A percentile compares a stretch with the other conserved stretches of the same genome.
phyloP scores from a whole-genome alignment of 768 basidiomycete genomes.

The Trametes gibbosa region DNA sequence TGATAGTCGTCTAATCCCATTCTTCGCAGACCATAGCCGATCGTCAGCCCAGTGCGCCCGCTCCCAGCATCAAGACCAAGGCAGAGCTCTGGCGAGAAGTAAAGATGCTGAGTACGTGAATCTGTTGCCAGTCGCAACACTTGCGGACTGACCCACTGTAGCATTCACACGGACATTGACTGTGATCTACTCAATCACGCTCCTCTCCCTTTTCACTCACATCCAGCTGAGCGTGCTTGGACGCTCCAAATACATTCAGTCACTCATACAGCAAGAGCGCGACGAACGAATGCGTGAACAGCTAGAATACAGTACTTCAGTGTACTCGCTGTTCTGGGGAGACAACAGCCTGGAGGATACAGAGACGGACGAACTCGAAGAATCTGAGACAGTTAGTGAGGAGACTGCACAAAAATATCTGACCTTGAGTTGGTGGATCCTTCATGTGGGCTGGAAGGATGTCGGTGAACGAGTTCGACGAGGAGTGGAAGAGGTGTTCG shows the following conservation, averaged over 20 bases:
- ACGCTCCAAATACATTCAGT: constrained; percentile 72
- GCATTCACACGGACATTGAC: constrained; percentile 88
- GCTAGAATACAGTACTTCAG: constrained; percentile 40
- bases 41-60: constrained; percentile 3
- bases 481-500: constrained; percentile 81
- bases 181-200: constrained; percentile 79
- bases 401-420: constrained; percentile 79
- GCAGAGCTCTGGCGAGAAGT: constrained; percentile 90
- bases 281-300: constrained; percentile 53
- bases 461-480: constrained; percentile 69
- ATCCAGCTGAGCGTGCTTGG: constrained; percentile 86
- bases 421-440: constrained; percentile 89
- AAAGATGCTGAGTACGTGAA: constrained; percentile 72
- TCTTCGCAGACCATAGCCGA: constrained; percentile 28
- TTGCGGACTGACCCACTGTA: constrained; percentile 29
- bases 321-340: constrained; percentile 36
- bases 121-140: neutral
- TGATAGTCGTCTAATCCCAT: neutral
- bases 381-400: constrained; percentile 43
- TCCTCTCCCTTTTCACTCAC: constrained; percentile 82
- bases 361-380: constrained; percentile 31
- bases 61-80: constrained; percentile 48
- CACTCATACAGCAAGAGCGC: constrained; percentile 57
- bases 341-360: constrained; percentile 17
- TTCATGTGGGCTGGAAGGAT: constrained; percentile 90